These are phyloP conservation scores for Heliosperma pusillum DNA, from an alignment of 148 eudicot species.

Conservation along the genomic window DNA sequence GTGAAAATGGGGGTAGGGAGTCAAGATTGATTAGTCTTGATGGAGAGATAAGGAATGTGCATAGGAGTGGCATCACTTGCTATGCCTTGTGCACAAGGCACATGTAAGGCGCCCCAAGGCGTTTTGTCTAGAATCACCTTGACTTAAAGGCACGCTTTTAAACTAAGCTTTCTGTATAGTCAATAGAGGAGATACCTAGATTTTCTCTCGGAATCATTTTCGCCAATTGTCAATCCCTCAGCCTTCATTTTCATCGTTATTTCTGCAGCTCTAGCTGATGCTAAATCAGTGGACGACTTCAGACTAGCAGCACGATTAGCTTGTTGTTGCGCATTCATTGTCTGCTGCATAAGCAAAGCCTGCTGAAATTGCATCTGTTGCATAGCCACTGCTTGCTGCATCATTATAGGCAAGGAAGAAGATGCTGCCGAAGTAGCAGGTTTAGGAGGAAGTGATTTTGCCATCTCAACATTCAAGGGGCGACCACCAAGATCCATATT, in stretches of 20 bases:
- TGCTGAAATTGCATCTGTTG: slow-evolving; percentile 99
- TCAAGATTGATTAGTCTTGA: no score
- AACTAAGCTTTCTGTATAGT: neutral
- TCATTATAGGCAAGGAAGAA: slow-evolving; percentile 76
- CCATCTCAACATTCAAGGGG: slow-evolving; percentile 98
- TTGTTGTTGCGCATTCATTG: slow-evolving; percentile 88
- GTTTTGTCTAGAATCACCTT: neutral
- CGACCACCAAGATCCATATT: slow-evolving; percentile 88
- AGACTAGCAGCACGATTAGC: slow-evolving; percentile 90
- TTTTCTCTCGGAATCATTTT: slow-evolving; percentile 46
- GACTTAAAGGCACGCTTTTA: neutral
- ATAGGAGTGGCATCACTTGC: neutral
- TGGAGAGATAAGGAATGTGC: neutral
- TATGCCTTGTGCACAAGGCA: neutral
- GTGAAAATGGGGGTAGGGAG: no score
- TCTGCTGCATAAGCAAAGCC: slow-evolving; percentile 85
- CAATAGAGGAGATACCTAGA: slow-evolving; percentile 56
- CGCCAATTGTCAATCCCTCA: slow-evolving; percentile 56
- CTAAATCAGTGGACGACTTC: slow-evolving; percentile 91
- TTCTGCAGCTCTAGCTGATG: slow-evolving; percentile 98
- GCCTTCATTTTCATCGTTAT: slow-evolving; percentile 79
- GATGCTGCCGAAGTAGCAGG: slow-evolving; percentile 50
- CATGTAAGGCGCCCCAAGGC: neutral
- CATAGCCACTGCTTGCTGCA: slow-evolving; percentile 99
- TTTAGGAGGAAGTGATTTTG: slow-evolving; percentile 87